These are phyloP conservation scores for Paradendryphiella salina DNA, from an alignment of 2,329 filamentous ascomycete species.

Conservation along the genomic window DNA sequence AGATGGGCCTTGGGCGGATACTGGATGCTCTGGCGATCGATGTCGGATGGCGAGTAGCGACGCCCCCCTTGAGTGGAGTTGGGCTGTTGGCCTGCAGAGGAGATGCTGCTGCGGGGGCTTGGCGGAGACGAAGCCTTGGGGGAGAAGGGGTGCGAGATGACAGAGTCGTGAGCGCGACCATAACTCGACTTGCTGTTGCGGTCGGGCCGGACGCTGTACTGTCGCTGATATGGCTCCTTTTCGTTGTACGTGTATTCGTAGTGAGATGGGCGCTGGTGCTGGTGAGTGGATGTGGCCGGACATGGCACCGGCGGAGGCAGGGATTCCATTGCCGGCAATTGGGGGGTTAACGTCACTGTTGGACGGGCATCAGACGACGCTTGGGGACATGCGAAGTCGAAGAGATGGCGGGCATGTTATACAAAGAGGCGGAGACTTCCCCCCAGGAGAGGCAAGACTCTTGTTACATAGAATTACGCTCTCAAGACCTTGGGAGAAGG, in stretches of 20 bases:
- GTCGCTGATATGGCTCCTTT: slow-evolving; percentile 28
- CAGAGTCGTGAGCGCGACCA: slow-evolving; percentile 41
- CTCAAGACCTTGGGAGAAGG: slow-evolving; percentile 39
- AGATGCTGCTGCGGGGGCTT: slow-evolving; percentile 43
- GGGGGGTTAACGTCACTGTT: slow-evolving; percentile 25
- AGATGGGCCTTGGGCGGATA: slow-evolving; percentile 36
- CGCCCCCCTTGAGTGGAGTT: slow-evolving; percentile 24
- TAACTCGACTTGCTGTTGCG: slow-evolving; percentile 32
- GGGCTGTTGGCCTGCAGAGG: slow-evolving; percentile 26
- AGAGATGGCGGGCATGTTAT: slow-evolving; percentile 43
- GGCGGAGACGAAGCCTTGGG: slow-evolving; percentile 40
- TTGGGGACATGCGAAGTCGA: slow-evolving; percentile 20
- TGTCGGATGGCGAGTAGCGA: slow-evolving; percentile 14
- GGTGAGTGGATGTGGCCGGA: slow-evolving; percentile 27
- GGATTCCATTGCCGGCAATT: slow-evolving; percentile 39
- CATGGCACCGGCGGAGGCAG: slow-evolving; percentile 35
- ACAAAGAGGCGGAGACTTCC: slow-evolving; percentile 30
- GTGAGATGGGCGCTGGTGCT: slow-evolving; percentile 15
- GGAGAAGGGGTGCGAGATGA: slow-evolving; percentile 46
- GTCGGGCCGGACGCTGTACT: slow-evolving; percentile 19
- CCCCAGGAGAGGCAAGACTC: slow-evolving; percentile 42
- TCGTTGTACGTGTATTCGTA: slow-evolving; percentile 29
- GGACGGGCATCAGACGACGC: slow-evolving; percentile 34
- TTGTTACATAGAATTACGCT: slow-evolving; percentile 40
- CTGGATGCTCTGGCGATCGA: slow-evolving; percentile 14